A percentile compares a stretch with the other conserved stretches of the same genome.
phyloP scores from a whole-genome alignment of 208 protist genomes.

The Acanthamoeba culbertsoni region DNA sequence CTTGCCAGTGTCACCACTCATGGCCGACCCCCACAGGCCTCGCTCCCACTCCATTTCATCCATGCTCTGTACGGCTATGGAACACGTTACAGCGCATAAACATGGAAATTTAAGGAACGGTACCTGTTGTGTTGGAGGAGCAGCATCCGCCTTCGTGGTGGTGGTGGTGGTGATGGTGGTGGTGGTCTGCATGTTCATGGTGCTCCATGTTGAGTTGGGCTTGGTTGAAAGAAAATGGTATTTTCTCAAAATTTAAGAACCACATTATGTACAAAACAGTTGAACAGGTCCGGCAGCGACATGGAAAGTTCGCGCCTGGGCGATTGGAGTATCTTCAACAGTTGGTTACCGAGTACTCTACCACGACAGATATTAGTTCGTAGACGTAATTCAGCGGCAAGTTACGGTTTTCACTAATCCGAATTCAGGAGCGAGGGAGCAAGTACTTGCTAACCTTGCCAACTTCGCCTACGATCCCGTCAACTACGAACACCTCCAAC shows the following conservation, averaged over 20 bases:
- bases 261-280: background rate
- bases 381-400: background rate
- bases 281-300: background rate
- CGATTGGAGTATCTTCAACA: conserved; percentile 60
- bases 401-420: background rate
- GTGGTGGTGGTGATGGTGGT: conserved; percentile 2
- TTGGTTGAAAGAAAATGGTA: background rate
- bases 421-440: conserved; percentile 51
- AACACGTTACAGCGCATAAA: background rate
- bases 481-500: conserved; percentile 63
- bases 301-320: background rate
- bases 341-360: conserved; percentile 52
- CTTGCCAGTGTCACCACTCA: background rate
- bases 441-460: conserved; percentile 67
- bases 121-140: conserved; percentile 39
- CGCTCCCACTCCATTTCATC: conserved; percentile 40
- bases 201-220: background rate
- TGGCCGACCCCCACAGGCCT: background rate
- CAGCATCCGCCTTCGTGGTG: background rate
- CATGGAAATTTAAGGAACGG: background rate
- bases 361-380: conserved; percentile 12
- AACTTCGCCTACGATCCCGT: conserved; percentile 73
- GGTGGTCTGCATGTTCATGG: background rate
- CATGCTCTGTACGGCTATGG: background rate
- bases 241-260: background rate